Evolutionary conservation across 1,284 basidiomycete genomes (phyloP), one percentile per base, ranked within the genome.

Genomic region (Gymnopus androsaceus): DNA sequence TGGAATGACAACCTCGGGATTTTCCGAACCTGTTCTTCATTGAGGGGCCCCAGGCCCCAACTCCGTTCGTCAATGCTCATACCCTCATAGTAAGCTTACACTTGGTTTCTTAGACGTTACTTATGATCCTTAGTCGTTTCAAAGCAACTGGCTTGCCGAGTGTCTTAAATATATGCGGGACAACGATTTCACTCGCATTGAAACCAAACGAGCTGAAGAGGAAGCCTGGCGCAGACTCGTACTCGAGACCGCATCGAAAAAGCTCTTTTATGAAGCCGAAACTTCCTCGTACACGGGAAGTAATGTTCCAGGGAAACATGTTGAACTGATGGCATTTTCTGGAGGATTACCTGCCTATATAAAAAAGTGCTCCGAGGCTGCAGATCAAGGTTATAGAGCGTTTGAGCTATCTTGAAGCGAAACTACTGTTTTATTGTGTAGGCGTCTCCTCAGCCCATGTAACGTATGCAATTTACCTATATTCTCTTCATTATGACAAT

Each of bases 1-100:
- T 15, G 55, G 55, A n/a, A 42, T 56, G 55, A 51, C 38, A 34
- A 30, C 34, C 3, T 28, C 54, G n/a, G 37, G 37, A n/a, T 9
- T 55, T 42, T 14, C 54, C 54, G 9, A 56, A 56, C 19, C n/a
- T 56, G 41, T 51, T 51, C 41, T 56, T 17, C 25, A 36, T 41
- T 2, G 51, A 34, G 37, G 55, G 55, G 2, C 54, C 54, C 3
- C 54, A 55, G 28, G 45, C 27, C 1, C 47, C 47, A 19, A 40
- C 46, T 3, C 47, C 47, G 34, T 50, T 55, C n/a, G 25, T 38
- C 2, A 55, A 55, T 33, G 54, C 37, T 17, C 54, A 46, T 1
- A 55, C 31, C 28, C 47, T 28, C 11, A 34, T 42, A 3, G 54
- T 55, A 19, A 55, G 54, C 31, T 8, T 9, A 27, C n/a, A n/a